A percentile compares a stretch with the other conserved stretches of the same genome.
These are phyloP conservation scores for Lepiota brunneoincarnata DNA, from an alignment of 768 basidiomycete species.

Conservation along the genomic window DNA sequence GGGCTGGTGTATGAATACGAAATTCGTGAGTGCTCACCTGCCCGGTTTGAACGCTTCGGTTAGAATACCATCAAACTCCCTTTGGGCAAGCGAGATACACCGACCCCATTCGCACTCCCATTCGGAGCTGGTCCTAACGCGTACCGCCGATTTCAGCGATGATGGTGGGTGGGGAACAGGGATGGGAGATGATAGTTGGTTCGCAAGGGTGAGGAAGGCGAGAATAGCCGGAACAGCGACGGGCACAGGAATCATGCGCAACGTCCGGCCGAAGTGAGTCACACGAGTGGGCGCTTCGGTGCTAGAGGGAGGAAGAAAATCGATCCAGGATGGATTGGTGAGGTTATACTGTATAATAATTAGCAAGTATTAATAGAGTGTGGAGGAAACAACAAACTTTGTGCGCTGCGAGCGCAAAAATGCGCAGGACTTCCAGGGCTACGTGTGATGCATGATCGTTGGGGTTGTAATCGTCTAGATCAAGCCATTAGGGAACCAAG, in stretches of 20 bases:
- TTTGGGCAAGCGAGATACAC: conserved; percentile 37
- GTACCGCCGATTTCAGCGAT: conserved; percentile 14
- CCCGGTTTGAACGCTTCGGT: conserved; percentile 57
- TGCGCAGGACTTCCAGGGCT: conserved; percentile 50
- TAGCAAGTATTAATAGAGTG: conserved; percentile 11
- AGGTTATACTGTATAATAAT: conserved; percentile 52
- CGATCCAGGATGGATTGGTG: conserved; percentile 54
- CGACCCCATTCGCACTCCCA: conserved; percentile 76
- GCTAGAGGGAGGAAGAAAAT: conserved; percentile 33
- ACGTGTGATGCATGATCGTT: conserved; percentile 39
- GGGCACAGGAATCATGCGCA: conserved; percentile 53
- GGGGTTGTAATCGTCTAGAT: conserved; percentile 46
- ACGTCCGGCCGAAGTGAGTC: conserved; percentile 43
- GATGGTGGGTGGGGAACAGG: conserved; percentile 28
- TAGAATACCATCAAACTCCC: conserved; percentile 28
- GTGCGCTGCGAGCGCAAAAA: conserved; percentile 69
- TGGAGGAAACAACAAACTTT: conserved; percentile 26
- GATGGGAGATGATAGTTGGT: conserved; percentile 32
- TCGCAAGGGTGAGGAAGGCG: conserved; percentile 57
- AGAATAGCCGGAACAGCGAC: conserved; percentile 73
- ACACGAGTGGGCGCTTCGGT: conserved; percentile 20
- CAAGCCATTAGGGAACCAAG: conserved; percentile 1
- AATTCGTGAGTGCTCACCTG: conserved; percentile 31
- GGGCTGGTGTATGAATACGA: not conserved
- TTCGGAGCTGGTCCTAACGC: conserved; percentile 29